Evolutionary conservation across 352 stramenopile species (phyloP).

Genomic region (Pythium scleroteichum): DNA sequence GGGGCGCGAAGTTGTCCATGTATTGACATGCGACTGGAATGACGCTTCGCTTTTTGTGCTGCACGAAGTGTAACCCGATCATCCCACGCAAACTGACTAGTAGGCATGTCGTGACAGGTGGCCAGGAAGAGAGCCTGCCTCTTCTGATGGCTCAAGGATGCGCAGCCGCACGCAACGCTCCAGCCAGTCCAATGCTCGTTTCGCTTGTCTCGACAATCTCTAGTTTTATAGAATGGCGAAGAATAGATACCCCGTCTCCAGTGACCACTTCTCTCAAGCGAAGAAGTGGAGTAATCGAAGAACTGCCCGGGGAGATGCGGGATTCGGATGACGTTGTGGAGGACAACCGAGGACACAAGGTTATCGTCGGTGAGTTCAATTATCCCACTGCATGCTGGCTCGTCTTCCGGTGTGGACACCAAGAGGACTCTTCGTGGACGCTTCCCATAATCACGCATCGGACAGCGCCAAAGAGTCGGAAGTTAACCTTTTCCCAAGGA

Average conservation of each 20-base stretch:
- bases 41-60: no score
- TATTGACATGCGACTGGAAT: background rate
- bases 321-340: background rate
- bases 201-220: background rate
- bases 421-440: conserved; percentile 21
- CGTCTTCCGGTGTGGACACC: conserved; percentile 18
- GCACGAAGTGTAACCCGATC: background rate
- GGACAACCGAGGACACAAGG: background rate
- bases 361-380: background rate
- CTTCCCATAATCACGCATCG: background rate
- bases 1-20: background rate
- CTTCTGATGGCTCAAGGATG: conserved; percentile 8
- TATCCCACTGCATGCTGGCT: conserved; percentile 12
- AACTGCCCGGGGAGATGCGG: background rate
- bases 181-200: background rate
- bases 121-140: conserved; percentile 3
- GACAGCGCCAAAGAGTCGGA: no score
- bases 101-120: conserved; percentile 8
- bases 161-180: background rate
- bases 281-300: background rate
- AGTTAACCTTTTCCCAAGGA: no score
- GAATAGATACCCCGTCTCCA: no score
- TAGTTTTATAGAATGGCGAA: no score
- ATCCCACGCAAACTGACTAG: conserved; percentile 2
- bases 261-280: no score